Percentiles rank a stretch among this genome's conserved stretches.
Evolutionary conservation across 1,139 yeast species (phyloP).

Genomic region (Pichia norvegensis): DNA sequence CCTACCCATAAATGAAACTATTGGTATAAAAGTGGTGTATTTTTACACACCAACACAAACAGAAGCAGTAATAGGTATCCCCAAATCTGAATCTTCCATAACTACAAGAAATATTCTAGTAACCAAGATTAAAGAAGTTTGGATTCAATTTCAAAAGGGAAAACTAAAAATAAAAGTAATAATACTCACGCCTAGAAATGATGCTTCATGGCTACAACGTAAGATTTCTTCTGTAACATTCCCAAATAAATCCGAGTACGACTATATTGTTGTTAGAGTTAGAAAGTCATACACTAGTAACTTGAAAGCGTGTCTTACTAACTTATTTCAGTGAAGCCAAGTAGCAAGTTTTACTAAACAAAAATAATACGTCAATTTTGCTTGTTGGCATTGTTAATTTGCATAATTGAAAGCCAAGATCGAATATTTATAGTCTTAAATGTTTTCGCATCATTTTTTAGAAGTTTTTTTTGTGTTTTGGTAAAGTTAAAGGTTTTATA

Average conservation of each 20-base stretch:
- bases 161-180: conserved; percentile 5
- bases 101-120: not conserved
- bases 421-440: no score
- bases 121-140: not conserved
- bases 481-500: no score
- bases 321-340: no score
- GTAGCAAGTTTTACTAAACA: no score
- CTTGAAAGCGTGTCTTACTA: conserved; percentile 1
- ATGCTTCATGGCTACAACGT: conserved; percentile 12
- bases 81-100: not conserved
- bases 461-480: no score
- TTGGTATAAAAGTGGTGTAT: not conserved
- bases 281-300: not conserved
- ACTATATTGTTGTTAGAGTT: conserved; percentile 4
- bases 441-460: no score
- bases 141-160: conserved; percentile 1
- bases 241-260: not conserved
- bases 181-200: conserved; percentile 9
- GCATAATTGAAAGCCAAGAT: no score
- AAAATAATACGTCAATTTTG: no score
- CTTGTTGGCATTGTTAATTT: no score
- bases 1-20: not conserved
- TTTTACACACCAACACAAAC: not conserved
- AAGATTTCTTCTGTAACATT: conserved; percentile 1
- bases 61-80: conserved; percentile 7